Conservation (phyloP, 768 basidiomycete genomes). For the Mrakia hoshinonis region DNA sequence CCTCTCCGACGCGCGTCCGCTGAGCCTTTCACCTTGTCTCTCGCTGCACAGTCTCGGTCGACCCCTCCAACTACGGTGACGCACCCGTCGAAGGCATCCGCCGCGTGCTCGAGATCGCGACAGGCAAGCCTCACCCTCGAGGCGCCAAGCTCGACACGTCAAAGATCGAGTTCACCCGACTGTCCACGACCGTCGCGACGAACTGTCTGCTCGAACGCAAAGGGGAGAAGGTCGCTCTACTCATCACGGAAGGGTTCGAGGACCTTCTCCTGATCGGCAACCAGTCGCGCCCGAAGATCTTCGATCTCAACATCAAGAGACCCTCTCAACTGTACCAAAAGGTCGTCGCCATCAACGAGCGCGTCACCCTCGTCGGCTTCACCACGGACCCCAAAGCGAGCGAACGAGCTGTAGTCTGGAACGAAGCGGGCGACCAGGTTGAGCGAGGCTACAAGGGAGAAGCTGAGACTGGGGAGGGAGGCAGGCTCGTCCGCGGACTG, state of each 20-base stretch:
- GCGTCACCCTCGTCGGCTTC: slow-evolving; percentile 35
- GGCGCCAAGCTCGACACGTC: slow-evolving; percentile 24
- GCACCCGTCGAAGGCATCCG: slow-evolving; percentile 34
- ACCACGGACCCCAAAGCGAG: slow-evolving; percentile 28
- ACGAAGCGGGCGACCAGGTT: slow-evolving; percentile 6
- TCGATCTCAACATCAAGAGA: slow-evolving; percentile 31
- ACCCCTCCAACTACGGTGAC: slow-evolving; percentile 32
- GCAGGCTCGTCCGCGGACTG: slow-evolving; percentile 17
- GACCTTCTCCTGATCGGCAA: slow-evolving; percentile 33
- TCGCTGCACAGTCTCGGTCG: slow-evolving; percentile 25
- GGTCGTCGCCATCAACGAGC: slow-evolving; percentile 31
- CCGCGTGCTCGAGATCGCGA: slow-evolving; percentile 33
- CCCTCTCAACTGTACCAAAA: slow-evolving; percentile 26
- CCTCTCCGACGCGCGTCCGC: too few species aligned
- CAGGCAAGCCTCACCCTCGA: slow-evolving; percentile 24
- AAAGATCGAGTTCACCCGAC: slow-evolving; percentile 12
- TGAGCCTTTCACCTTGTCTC: not conserved
- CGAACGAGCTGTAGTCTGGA: slow-evolving; percentile 18
- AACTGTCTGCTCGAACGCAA: slow-evolving; percentile 31
- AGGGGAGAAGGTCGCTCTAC: slow-evolving; percentile 30
- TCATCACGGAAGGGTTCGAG: slow-evolving; percentile 34
- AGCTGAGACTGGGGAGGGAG: slow-evolving; percentile 27
- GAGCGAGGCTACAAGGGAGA: slow-evolving; percentile 29
- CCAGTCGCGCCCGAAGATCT: slow-evolving; percentile 32
- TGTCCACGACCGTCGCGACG: slow-evolving; percentile 23